phyloP scores from a whole-genome alignment of 1,139 yeast species.

The Blastobotrys arbuscula region DNA sequence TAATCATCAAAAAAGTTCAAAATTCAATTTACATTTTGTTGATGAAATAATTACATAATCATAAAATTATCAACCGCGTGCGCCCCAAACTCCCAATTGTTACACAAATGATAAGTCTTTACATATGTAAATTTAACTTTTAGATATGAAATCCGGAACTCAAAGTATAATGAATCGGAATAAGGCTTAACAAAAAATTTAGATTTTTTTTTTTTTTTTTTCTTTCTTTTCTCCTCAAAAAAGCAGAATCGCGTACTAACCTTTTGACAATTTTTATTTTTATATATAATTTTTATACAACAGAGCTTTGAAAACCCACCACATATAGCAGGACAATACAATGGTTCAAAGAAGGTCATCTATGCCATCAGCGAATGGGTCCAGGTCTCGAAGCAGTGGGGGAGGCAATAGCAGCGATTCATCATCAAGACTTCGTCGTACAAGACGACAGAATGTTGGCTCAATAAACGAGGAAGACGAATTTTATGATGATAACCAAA shows the following conservation, averaged over 20 bases:
- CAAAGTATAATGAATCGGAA: no score
- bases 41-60: not conserved
- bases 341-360: slow-evolving; percentile 7
- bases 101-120: no score
- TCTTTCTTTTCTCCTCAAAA: not conserved
- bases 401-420: not conserved
- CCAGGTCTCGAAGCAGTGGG: not conserved
- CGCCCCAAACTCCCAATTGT: not conserved
- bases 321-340: not conserved
- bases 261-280: no score
- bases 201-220: not conserved
- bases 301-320: no score
- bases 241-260: not conserved
- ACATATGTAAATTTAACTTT: no score
- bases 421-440: slow-evolving; percentile 3
- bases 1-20: no score
- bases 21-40: not conserved
- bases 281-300: no score
- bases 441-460: not conserved
- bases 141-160: no score
- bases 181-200: no score
- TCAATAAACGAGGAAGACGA: not conserved
- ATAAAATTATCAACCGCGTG: no score
- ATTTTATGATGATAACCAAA: slow-evolving; percentile 4
- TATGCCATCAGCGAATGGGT: not conserved